Conservation (phyloP, 768 basidiomycete species). For the Scleroderma citrinum region DNA sequence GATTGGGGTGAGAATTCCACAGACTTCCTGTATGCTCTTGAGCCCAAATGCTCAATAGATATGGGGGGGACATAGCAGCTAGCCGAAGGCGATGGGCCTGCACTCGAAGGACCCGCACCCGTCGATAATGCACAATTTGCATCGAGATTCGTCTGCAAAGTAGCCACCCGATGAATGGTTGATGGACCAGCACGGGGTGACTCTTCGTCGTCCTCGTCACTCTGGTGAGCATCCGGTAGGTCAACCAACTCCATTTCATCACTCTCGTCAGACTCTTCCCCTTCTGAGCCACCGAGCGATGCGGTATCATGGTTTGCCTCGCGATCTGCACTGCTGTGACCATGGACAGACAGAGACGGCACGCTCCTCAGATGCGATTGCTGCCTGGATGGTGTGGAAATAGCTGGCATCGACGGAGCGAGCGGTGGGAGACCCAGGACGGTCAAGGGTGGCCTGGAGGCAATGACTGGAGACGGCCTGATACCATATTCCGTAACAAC, state of each 20-base stretch:
- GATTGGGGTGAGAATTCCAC: constrained; percentile 5
- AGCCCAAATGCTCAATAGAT: constrained; percentile 1
- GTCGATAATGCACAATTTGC: constrained; percentile 1
- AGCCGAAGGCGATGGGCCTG: not conserved
- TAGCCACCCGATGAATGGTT: not conserved
- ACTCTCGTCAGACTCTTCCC: constrained; percentile 29
- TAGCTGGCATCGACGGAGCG: constrained; percentile 24
- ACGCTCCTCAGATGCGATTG: constrained; percentile 41
- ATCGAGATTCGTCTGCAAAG: not conserved
- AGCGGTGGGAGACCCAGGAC: constrained; percentile 47
- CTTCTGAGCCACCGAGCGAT: constrained; percentile 26
- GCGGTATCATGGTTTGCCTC: constrained; percentile 17
- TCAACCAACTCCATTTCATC: constrained; percentile 29
- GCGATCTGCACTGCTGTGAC: constrained; percentile 19
- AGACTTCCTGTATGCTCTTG: constrained; percentile 7
- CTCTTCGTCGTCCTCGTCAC: constrained; percentile 33
- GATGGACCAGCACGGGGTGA: constrained; percentile 19
- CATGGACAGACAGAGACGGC: constrained; percentile 46
- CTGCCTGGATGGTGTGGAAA: constrained; percentile 9
- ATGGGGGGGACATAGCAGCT: constrained; percentile 1
- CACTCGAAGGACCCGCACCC: constrained; percentile 1
- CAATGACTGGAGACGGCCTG: constrained; percentile 41
- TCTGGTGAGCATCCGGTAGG: constrained; percentile 31
- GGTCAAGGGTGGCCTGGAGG: constrained; percentile 41
- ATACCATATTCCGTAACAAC: constrained; percentile 31